Conservation (phyloP, 2,329 filamentous ascomycete species). For the Fusarium musae region DNA sequence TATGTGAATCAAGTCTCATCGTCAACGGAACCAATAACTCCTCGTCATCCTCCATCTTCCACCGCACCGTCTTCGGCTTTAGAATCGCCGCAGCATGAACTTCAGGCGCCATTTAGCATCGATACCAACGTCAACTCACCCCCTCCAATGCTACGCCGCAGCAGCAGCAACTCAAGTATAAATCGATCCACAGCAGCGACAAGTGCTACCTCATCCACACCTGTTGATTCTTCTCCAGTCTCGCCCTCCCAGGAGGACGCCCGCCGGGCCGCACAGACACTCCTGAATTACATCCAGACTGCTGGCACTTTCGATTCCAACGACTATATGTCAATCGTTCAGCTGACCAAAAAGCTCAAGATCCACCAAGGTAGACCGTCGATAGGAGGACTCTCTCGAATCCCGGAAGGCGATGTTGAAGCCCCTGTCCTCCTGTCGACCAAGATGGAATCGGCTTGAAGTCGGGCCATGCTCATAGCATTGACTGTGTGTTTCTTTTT, state of each 20-base stretch:
- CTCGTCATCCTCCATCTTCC: slow-evolving; percentile 59
- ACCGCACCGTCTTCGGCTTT: slow-evolving; percentile 63
- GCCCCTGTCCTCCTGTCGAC: slow-evolving; percentile 48
- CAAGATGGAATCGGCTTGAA: slow-evolving; percentile 48
- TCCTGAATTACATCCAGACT: slow-evolving; percentile 83
- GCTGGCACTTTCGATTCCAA: slow-evolving; percentile 78
- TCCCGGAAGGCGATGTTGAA: slow-evolving; percentile 68
- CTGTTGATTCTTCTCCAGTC: slow-evolving; percentile 66
- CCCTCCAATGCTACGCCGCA: slow-evolving; percentile 47
- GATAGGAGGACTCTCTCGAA: slow-evolving; percentile 64
- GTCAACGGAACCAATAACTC: slow-evolving; percentile 59
- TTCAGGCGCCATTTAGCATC: slow-evolving; percentile 56
- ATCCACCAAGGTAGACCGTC: slow-evolving; percentile 60
- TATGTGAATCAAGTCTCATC: slow-evolving; percentile 58
- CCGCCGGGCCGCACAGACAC: slow-evolving; percentile 80
- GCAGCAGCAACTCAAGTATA: slow-evolving; percentile 52
- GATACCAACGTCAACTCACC: slow-evolving; percentile 57
- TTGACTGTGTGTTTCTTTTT: slow-evolving; percentile 14
- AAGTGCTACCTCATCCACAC: slow-evolving; percentile 36
- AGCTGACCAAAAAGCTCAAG: slow-evolving; percentile 86
- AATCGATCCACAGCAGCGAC: slow-evolving; percentile 35
- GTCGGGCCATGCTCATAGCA: background rate
- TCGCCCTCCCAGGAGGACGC: slow-evolving; percentile 89
- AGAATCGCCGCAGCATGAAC: slow-evolving; percentile 62
- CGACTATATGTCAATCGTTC: slow-evolving; percentile 81